phyloP scores from a whole-genome alignment of 2,329 filamentous ascomycete genomes.

The Aspergillus brasiliensis region DNA sequence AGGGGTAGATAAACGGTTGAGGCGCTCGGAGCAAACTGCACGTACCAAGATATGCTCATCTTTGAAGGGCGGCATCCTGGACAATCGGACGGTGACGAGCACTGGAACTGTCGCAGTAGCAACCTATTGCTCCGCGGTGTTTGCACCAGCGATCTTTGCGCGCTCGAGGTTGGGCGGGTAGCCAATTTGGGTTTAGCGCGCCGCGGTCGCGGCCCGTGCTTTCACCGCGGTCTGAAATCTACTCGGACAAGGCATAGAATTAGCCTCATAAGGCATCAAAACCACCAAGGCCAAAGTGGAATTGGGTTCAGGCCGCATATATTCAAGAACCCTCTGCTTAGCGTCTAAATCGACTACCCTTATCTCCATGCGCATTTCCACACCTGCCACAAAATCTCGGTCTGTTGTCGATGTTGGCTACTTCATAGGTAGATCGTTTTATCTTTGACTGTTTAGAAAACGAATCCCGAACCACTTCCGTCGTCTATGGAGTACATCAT shows the following conservation, averaged over 20 bases:
- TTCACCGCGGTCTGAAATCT: neutral
- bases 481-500: too few species aligned
- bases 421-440: too few species aligned
- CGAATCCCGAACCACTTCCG: too few species aligned
- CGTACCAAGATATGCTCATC: conserved; percentile 56
- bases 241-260: neutral
- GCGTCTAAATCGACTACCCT: too few species aligned
- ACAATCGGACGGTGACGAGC: conserved; percentile 12
- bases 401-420: too few species aligned
- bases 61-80: conserved; percentile 53
- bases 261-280: neutral
- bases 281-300: neutral
- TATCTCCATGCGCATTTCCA: too few species aligned
- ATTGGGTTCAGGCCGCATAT: too few species aligned
- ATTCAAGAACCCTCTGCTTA: too few species aligned
- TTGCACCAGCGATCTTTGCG: conserved; percentile 25
- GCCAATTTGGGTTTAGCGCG: conserved; percentile 30
- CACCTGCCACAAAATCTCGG: too few species aligned
- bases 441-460: too few species aligned
- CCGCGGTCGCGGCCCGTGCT: conserved; percentile 9
- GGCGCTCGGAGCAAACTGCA: neutral
- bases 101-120: conserved; percentile 21
- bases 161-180: conserved; percentile 22
- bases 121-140: conserved; percentile 21
- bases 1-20: neutral